These are phyloP conservation scores for Vinca minor DNA, from an alignment of 257 asterid genomes.

Conservation along the genomic window DNA sequence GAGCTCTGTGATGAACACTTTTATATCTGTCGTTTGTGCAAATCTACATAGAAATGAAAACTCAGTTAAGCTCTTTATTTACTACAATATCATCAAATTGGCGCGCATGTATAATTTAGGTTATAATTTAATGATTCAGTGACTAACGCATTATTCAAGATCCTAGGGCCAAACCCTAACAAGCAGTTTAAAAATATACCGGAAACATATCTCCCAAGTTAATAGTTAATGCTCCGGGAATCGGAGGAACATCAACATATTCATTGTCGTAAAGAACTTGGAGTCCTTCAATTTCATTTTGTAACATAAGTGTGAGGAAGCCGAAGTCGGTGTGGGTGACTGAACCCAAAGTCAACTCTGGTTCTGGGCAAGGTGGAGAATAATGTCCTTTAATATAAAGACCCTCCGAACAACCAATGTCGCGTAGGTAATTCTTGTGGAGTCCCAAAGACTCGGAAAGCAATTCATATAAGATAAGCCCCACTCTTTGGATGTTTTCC, in stretches of 20 bases:
- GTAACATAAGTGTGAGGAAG: constrained; percentile 8
- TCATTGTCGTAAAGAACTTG: no score
- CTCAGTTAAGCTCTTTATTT: background rate
- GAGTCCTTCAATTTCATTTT: constrained; percentile 4
- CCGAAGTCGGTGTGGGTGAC: constrained; percentile 9
- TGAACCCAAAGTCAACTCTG: constrained; percentile 2
- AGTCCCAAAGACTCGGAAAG: no score
- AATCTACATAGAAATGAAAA: background rate
- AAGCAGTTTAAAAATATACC: no score
- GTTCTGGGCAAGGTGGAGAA: constrained; percentile 12
- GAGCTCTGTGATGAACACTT: constrained; percentile 11
- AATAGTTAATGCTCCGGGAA: constrained; percentile 4
- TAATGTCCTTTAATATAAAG: constrained; percentile 7
- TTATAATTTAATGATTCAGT: no score
- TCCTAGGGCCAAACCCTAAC: no score
- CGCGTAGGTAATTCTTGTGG: background rate
- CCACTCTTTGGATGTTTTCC: background rate
- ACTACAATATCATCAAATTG: no score
- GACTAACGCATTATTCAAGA: no score
- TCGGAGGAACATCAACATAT: no score
- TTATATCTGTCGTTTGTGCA: constrained; percentile 3
- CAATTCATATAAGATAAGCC: no score
- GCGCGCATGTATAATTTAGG: no score
- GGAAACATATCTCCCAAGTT: constrained; percentile 11
- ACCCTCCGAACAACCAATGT: constrained; percentile 9